Evolutionary conservation across 2,329 filamentous ascomycete species (phyloP), one percentile per base, ranked within the genome.

Genomic region (Cordyceps fumosorosea): DNA sequence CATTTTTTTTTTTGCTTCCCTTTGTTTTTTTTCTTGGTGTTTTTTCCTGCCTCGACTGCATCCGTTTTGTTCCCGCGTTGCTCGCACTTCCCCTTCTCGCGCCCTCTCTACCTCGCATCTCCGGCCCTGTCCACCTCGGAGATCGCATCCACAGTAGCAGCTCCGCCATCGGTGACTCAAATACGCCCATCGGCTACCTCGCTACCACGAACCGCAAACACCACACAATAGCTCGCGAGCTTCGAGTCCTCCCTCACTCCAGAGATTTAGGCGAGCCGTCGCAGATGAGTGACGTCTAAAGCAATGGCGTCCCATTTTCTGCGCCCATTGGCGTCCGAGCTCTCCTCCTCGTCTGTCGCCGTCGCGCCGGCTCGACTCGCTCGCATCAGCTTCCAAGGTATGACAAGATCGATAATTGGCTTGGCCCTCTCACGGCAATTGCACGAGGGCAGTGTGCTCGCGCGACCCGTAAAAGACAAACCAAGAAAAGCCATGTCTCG

Each of bases 261-360:
- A 16, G n/a, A 45, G 7, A 50, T 47, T 18, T 20, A 18, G 37
- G 34, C 42, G 42, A 48, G 56, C 54, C 62, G 65, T 65, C 67
- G 64, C 69, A 67, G 66, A 74, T 74, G 71, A 69, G 64, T 65
- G 67, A 66, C 62, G 56, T 60, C 47, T 64, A 53, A 47, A 67
- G 67, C 68, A 65, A 76, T 76, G 74, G 71, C 73, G 64, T 69
- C 71, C 54, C 69, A 68, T 64, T 64, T 74, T 62, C 67, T 75
- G 64, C 73, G 73, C 57, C 72, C 73, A 60, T 65, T 75, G 63
- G 69, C 69, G 60, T 64, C 69, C 44, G 71, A 74, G 68, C 68
- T 75, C 57, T 65, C 65, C 51, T 66, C 66, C 12, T 62, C 62
- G 11, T 58, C 69, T 14, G 65, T 69, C 16, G 65, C 40, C 22